Base-by-base conservation (phyloP, 371 early-diverging fungal species). In the Parasitella parasitica region DNA sequence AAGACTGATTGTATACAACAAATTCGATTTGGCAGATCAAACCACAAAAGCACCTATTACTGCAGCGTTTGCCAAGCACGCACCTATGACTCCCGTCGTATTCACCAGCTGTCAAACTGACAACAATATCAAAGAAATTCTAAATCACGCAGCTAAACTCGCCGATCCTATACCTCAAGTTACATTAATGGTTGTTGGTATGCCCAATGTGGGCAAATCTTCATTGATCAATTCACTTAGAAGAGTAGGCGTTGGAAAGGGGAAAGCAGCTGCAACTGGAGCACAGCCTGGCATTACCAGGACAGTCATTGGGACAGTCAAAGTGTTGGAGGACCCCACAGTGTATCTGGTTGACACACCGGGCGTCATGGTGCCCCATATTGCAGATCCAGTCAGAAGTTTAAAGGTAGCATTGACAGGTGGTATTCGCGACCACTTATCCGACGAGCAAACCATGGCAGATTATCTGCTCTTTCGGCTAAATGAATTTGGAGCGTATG, bases 121-220 rank as follows among this genome's bases (percentile, higher is more conserved):
- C 41, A 65, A 60, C 34, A 84, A 86, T 64, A 77, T 91, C n/a
- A 84, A 84, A 38, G 76, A 71, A 7, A 86, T 94, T 26, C 62
- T 94, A 20, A 70, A 84, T 20, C 68, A 78, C 51, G 90, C 91
- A 1, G 80, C 85, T 7, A 69, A 84, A 62, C 68, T 76, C 35
- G 77, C 78, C 35, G 69, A 75, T 49, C 74, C 72, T 6, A 75
- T 81, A 54, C 79, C 77, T 11, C 75, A 73, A 27, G 71, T 78
- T 2, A 88, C 79, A 1, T 77, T 94, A 32, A 91, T 97, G 83
- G 86, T 97, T 2, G 93, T 97, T 0, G 98, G 97, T 4, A 90
- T 96, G 88, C 98, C 98, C 1, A 97, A 97, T 67, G 97, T 96
- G 24, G 98, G 98, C 13, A 97, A 97, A 67, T 94, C 95, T 0